A percentile compares a stretch with the other conserved stretches of the same genome.
These are phyloP conservation scores for Exserohilum rostratum DNA, from an alignment of 2,329 filamentous ascomycete species.

Conservation along the genomic window DNA sequence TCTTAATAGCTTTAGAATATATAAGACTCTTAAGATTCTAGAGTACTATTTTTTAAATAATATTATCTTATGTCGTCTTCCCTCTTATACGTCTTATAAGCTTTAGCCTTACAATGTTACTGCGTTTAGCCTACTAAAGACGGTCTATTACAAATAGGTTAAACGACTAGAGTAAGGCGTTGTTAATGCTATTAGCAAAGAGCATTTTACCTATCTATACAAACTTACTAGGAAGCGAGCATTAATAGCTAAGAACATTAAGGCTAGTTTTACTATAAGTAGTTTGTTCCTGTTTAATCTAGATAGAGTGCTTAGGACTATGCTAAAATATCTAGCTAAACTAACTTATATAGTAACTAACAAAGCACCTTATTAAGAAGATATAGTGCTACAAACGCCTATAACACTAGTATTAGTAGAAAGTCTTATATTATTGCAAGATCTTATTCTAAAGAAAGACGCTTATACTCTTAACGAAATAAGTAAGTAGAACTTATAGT, in stretches of 20 bases:
- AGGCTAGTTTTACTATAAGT: too few relatives aligned
- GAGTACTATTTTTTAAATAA: too few relatives aligned
- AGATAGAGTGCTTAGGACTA: too few relatives aligned
- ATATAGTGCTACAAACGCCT: slow-evolving; percentile 34
- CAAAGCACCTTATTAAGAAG: too few relatives aligned
- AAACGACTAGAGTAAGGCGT: slow-evolving; percentile 17
- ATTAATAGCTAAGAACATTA: slow-evolving; percentile 40
- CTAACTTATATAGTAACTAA: too few relatives aligned
- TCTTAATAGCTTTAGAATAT: too few relatives aligned
- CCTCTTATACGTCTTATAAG: too few relatives aligned
- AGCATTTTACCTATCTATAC: slow-evolving; percentile 7
- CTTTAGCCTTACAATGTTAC: too few relatives aligned
- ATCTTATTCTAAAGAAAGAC: slow-evolving; percentile 21
- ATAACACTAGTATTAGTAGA: slow-evolving; percentile 31
- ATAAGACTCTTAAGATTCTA: too few relatives aligned
- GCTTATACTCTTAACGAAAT: slow-evolving; percentile 23
- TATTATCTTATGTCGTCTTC: too few relatives aligned
- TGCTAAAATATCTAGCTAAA: too few relatives aligned
- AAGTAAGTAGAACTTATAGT: slow-evolving; percentile 23
- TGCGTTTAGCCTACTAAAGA: slow-evolving; percentile 15
- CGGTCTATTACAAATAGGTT: slow-evolving; percentile 16
- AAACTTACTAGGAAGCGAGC: slow-evolving; percentile 28
- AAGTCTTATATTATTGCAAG: slow-evolving; percentile 25
- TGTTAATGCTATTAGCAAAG: slow-evolving; percentile 14
- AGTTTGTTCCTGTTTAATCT: too few relatives aligned